These are phyloP conservation scores for Pseudocercospora crystallina DNA, from an alignment of 2,329 filamentous ascomycete species.

Conservation along the genomic window DNA sequence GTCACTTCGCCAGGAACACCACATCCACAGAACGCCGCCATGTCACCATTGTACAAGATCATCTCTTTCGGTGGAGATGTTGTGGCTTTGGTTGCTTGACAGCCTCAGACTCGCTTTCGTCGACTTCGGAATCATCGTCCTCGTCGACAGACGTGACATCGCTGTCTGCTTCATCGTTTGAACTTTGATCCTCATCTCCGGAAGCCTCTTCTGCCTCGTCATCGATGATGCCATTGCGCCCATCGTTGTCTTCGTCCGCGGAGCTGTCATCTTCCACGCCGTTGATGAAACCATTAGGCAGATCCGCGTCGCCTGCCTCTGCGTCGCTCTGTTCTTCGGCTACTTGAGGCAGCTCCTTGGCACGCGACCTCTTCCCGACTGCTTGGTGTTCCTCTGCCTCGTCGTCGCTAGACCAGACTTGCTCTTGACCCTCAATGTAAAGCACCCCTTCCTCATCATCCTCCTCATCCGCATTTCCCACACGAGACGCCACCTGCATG, in stretches of 20 bases:
- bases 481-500: slow-evolving; percentile 55
- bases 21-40: neutral
- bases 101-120: slow-evolving; percentile 28
- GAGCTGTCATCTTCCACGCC: slow-evolving; percentile 19
- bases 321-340: slow-evolving; percentile 18
- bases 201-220: slow-evolving; percentile 54
- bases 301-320: slow-evolving; percentile 12
- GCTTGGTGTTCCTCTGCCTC: slow-evolving; percentile 45
- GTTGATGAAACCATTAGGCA: slow-evolving; percentile 18
- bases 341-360: slow-evolving; percentile 3
- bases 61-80: slow-evolving; percentile 22
- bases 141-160: slow-evolving; percentile 29
- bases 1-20: too few species aligned
- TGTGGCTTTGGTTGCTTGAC: slow-evolving; percentile 21
- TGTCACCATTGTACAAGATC: neutral
- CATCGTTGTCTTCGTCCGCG: slow-evolving; percentile 25
- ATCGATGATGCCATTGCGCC: slow-evolving; percentile 47
- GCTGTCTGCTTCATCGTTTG: slow-evolving; percentile 13
- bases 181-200: slow-evolving; percentile 33
- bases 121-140: slow-evolving; percentile 49
- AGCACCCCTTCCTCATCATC: slow-evolving; percentile 73
- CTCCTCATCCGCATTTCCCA: slow-evolving; percentile 55
- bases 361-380: slow-evolving; percentile 35
- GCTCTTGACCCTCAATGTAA: slow-evolving; percentile 81
- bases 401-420: slow-evolving; percentile 56